phyloP scores from a whole-genome alignment of 352 stramenopile genomes.

The Phytopythium delawarense region DNA sequence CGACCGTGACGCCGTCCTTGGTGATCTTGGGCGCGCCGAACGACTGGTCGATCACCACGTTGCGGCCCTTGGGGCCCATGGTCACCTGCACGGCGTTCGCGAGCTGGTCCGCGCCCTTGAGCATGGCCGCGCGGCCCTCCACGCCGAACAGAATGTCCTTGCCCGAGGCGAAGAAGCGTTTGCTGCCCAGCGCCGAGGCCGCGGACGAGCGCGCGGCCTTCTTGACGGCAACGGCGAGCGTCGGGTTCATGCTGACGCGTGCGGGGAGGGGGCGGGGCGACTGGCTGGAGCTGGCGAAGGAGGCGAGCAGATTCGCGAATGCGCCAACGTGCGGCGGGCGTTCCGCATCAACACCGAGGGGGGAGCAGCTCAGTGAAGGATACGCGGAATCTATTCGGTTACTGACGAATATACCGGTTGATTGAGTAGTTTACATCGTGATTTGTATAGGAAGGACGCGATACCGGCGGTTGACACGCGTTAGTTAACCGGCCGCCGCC shows the following conservation, averaged over 20 bases:
- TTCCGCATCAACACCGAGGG: neutral
- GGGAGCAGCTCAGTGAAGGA: neutral
- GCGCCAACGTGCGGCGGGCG: neutral
- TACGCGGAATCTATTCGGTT: constrained; percentile 3
- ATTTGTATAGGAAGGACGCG: neutral
- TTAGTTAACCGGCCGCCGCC: constrained; percentile 1
- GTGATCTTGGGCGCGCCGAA: constrained; percentile 78
- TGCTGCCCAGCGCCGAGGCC: constrained; percentile 23
- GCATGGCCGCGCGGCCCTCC: constrained; percentile 96
- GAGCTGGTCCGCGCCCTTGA: constrained; percentile 97
- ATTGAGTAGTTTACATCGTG: neutral
- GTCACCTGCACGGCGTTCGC: constrained; percentile 99
- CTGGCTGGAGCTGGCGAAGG: neutral
- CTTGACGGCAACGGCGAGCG: constrained; percentile 59
- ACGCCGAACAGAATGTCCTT: constrained; percentile 99
- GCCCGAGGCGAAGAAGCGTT: constrained; percentile 82
- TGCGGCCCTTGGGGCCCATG: constrained; percentile 99
- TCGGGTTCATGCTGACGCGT: constrained; percentile 51
- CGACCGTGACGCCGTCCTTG: constrained; percentile 76
- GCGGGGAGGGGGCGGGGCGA: neutral
- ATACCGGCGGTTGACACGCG: constrained; percentile 6
- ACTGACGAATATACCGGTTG: neutral
- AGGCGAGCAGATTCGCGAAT: constrained; percentile 12
- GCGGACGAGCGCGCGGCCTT: constrained; percentile 34
- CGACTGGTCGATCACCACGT: constrained; percentile 99